Conservation (phyloP, 805 yeast genomes). For the Yamadazyma nakazawae region DNA sequence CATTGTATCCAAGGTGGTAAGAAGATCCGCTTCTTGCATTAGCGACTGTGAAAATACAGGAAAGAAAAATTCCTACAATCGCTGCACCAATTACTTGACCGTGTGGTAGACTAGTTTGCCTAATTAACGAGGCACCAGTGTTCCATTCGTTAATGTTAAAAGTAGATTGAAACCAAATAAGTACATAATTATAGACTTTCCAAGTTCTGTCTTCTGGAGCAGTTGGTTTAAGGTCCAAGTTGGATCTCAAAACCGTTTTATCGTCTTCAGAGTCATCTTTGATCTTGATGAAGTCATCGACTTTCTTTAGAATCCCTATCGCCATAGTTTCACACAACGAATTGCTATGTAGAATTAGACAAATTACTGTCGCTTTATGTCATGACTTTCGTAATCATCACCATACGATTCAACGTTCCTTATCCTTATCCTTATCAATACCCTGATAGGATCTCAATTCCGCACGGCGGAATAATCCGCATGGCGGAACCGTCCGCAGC, state of each 20-base stretch:
- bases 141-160: constrained; percentile 14
- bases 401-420: too few relatives aligned
- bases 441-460: too few relatives aligned
- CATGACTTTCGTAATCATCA: too few relatives aligned
- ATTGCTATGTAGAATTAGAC: too few relatives aligned
- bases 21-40: constrained; percentile 14
- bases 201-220: constrained; percentile 14
- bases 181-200: constrained; percentile 11
- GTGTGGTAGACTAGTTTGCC: constrained; percentile 11
- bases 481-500: too few relatives aligned
- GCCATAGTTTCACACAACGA: too few relatives aligned
- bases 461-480: too few relatives aligned
- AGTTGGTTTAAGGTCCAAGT: constrained; percentile 14
- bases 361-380: too few relatives aligned
- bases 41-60: constrained; percentile 12
- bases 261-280: constrained; percentile 12
- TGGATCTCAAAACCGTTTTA: constrained; percentile 7
- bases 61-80: constrained; percentile 8
- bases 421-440: too few relatives aligned
- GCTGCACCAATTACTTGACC: constrained; percentile 14
- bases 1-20: constrained; percentile 14
- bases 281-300: constrained; percentile 11
- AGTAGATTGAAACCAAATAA: constrained; percentile 13
- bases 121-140: constrained; percentile 13
- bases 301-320: too few relatives aligned